Evolutionary conservation across 805 yeast species (phyloP).

Genomic region (Zygotorulaspora florentina): DNA sequence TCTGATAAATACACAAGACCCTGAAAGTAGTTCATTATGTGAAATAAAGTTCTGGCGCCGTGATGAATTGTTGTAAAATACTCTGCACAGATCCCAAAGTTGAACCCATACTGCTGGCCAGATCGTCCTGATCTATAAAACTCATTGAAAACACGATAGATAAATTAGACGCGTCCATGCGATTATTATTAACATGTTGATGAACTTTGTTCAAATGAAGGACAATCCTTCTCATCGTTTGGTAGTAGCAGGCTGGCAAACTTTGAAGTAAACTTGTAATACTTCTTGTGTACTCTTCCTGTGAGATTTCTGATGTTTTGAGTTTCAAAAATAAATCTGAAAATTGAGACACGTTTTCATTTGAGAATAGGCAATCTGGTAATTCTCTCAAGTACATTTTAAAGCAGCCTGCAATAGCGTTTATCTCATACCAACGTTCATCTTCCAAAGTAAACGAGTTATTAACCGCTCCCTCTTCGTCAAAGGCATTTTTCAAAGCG

Average conservation of each 20-base stretch:
- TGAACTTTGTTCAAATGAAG: conserved; percentile 68
- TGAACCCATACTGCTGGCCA: conserved; percentile 44
- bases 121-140: conserved; percentile 44
- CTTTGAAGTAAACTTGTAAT: conserved; percentile 35
- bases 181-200: conserved; percentile 60
- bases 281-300: conserved; percentile 24
- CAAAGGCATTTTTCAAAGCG: conserved; percentile 50
- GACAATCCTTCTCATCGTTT: conserved; percentile 61
- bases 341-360: conserved; percentile 58
- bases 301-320: conserved; percentile 20
- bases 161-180: conserved; percentile 84
- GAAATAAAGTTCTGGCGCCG: conserved; percentile 36
- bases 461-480: conserved; percentile 42
- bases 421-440: conserved; percentile 69
- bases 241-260: conserved; percentile 65
- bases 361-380: conserved; percentile 78
- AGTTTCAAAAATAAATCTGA: conserved; percentile 33
- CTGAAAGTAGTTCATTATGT: conserved; percentile 10
- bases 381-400: conserved; percentile 79
- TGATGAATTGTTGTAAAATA: conserved; percentile 47
- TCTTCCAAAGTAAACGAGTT: conserved; percentile 44
- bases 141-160: conserved; percentile 84
- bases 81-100: conserved; percentile 52
- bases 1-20: conserved; percentile 1
- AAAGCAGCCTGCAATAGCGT: conserved; percentile 83